Evolutionary conservation across 2,329 filamentous ascomycete species (phyloP), one percentile per base, ranked within the genome.

Genomic region (Clonostachys rhizophaga): DNA sequence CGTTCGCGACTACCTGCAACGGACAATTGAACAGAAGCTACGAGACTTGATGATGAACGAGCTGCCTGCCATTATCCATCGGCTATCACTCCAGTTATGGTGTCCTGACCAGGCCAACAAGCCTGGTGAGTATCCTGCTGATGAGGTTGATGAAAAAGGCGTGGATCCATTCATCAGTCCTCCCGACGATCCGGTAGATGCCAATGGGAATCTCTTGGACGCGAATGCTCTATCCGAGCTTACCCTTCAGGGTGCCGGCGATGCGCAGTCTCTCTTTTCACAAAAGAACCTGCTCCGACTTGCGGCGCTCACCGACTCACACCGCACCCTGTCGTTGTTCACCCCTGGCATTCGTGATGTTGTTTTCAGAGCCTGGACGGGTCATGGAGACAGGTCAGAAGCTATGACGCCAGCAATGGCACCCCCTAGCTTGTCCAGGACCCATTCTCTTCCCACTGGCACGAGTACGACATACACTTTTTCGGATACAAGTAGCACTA

Each of bases 31-130:
- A 69, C 87, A 83, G 45, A 94, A 97, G 66, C 71, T 99, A 51
- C 85, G 94, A 33, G 90, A 91, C 47, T 65, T 99, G 54, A 95
- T 99, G 76, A 97, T 97, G 91, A 92, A 99, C 54, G 94, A 99
- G 64, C 71, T 99, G 20, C 94, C 94, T 1, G 91, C 92, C 43
- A 97, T 97, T 50, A 96, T 99, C 51, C 94, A 99, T 67, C 83
- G 91, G 45, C 71, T 99, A 17, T 97, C 92, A 0, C 72, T 97
- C 48, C 84, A 89, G 54, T 69, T 96, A 44, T 96, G 91, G 85
- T 94, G 90, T 46, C 89, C 91, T 0, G 92, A 97, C 55, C 89
- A 94, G 62, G 63, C 58, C 34, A 66, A 64, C 46, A 67, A 68
- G 54, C 79, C 78, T 49, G 72, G 55, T 2, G 62, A 81, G 36